Base-by-base conservation (phyloP, 192 early-diverging fungal species). In the Mortierella claussenii region DNA sequence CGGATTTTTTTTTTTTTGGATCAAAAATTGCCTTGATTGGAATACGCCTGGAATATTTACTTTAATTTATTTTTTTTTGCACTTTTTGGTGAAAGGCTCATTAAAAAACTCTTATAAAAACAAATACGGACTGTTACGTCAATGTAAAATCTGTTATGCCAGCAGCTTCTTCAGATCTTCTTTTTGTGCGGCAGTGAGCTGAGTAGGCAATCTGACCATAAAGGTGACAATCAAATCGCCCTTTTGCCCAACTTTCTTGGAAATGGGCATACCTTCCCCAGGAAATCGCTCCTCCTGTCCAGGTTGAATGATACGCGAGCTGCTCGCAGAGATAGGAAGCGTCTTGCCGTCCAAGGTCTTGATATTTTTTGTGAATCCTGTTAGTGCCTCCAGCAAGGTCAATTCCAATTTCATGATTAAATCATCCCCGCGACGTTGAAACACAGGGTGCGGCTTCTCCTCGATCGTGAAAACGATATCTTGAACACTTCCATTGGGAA, bases 391-490 rank as follows among this genome's bases (percentile, higher is more conserved):
- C 20, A 88, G 79, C 4, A 99, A 85, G 4, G 82, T 81, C 26
- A 99, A 70, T 20, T 84, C 74, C 21, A 98, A 60, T 5, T 61
- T 69, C 27, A 88, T 76, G 20, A 80, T 75, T 23, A 99, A 80
- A 78, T 97, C 86, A 69, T 98, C 90, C 28, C 94, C 95, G 18
- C 91, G 89, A 42, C 97, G 91, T 68, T 84, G 96, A 79, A 93
- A 97, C 13, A 83, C 13, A 15, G 86, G 42, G 68, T 99, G 95
- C 9, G 94, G 91, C 73, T 97, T 97, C 71, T 96, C 95, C 70
- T 97, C 93, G 21, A 99, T 40, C 11, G 95, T 88, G 74, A 99
- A 97, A 26, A 94, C 97, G 65, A 99, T 89, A 78, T 98, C 96
- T 74, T 98, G 96, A 4, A 87, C 66, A 30, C 83, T 81, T 12